These are phyloP conservation scores for Rhododendron kiyosumense DNA, from an alignment of 148 eudicot species.

Conservation along the genomic window DNA sequence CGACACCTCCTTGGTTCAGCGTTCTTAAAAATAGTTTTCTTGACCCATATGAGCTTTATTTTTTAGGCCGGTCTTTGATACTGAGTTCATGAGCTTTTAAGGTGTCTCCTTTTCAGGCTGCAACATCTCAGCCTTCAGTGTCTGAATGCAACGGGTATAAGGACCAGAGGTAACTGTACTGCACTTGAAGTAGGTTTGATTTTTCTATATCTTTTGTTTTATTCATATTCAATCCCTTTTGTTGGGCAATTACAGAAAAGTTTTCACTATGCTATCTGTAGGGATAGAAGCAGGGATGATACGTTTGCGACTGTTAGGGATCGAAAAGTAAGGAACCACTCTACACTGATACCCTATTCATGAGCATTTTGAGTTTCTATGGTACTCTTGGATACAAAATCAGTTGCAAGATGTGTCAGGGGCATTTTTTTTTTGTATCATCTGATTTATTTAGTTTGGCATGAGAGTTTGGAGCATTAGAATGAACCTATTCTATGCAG, in stretches of 20 bases:
- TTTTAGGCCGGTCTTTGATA: neutral
- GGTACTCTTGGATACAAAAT: neutral
- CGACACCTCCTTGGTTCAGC: neutral
- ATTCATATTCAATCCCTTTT: neutral
- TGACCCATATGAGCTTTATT: neutral
- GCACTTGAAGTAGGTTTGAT: neutral
- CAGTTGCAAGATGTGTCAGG: neutral
- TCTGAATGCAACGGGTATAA: slow-evolving; percentile 35
- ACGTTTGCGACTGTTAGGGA: slow-evolving; percentile 34
- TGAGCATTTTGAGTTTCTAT: neutral
- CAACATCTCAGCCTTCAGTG: slow-evolving; percentile 22
- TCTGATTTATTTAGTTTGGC: neutral
- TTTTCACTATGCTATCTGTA: slow-evolving; percentile 16
- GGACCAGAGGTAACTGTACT: slow-evolving; percentile 31
- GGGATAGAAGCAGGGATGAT: slow-evolving; percentile 45
- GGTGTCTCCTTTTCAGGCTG: slow-evolving; percentile 22
- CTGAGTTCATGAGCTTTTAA: neutral
- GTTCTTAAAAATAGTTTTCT: neutral
- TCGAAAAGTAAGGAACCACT: slow-evolving; percentile 45
- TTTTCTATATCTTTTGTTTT: neutral
- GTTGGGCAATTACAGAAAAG: neutral
- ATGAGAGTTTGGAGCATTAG: neutral
- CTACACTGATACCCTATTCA: neutral
- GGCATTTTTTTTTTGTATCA: neutral
- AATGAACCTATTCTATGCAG: neutral